Conservation (phyloP, 257 asterid species). For the Misopates orontium region DNA sequence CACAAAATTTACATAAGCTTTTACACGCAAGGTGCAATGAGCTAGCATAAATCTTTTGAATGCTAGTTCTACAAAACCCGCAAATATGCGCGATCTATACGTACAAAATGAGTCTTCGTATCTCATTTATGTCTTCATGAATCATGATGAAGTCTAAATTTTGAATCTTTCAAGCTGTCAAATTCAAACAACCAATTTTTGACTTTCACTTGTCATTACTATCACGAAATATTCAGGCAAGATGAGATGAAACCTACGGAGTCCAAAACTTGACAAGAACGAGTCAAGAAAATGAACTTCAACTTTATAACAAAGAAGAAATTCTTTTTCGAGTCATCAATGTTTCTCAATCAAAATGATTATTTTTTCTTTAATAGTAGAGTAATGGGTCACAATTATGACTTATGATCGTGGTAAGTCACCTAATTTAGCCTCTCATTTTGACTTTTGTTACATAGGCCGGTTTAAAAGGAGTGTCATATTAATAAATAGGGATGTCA, state of each 20-base stretch:
- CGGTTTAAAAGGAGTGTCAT: conserved; percentile 30
- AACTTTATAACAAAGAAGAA: background rate
- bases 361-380: conserved; percentile 1
- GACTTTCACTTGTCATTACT: conserved; percentile 29
- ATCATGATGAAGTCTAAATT: background rate
- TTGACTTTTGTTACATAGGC: conserved; percentile 37
- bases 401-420: conserved; percentile 32
- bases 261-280: background rate
- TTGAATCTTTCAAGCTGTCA: conserved; percentile 21
- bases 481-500: conserved; percentile 27
- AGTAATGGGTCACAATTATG: background rate
- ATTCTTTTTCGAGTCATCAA: background rate
- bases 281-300: too few relatives aligned
- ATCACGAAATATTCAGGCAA: background rate
- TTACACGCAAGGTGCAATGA: too few relatives aligned
- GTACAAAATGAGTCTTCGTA: background rate
- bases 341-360: conserved; percentile 4
- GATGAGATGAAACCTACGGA: too few relatives aligned
- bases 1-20: too few relatives aligned
- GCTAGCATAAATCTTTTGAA: too few relatives aligned
- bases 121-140: conserved; percentile 21
- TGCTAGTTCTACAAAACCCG: too few relatives aligned
- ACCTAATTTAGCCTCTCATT: conserved; percentile 36
- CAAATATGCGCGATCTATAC: too few relatives aligned
- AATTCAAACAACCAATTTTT: conserved; percentile 22